A percentile compares a stretch with the other conserved stretches of the same genome.
phyloP scores from a whole-genome alignment of 345 rosid genomes.

The Arabidopsis arenosa region DNA sequence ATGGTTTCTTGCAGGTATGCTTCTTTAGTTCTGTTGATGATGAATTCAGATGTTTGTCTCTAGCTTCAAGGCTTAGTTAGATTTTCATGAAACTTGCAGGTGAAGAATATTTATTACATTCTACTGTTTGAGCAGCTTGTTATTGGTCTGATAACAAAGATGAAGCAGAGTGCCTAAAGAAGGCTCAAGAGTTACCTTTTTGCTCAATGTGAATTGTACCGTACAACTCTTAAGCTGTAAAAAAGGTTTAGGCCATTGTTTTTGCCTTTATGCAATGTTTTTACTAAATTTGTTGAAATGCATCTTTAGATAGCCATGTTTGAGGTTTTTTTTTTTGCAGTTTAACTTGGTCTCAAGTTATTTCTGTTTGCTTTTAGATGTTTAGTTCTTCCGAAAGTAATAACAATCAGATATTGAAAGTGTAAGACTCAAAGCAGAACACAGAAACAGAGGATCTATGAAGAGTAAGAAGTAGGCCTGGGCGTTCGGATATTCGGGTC shows the following conservation, averaged over 20 bases:
- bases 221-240: background rate
- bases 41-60: background rate
- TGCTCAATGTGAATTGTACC: background rate
- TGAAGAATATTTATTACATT: background rate
- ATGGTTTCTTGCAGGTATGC: background rate
- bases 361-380: background rate
- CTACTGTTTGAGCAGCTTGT: background rate
- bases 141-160: background rate
- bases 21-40: background rate
- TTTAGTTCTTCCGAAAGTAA: background rate
- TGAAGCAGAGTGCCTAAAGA: background rate
- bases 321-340: background rate
- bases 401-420: background rate
- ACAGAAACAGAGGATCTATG: background rate
- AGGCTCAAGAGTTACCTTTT: background rate
- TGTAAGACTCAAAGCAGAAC: background rate
- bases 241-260: too few relatives aligned
- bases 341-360: background rate
- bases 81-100: background rate
- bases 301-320: background rate
- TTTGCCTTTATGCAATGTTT: background rate
- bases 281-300: background rate
- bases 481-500: too few relatives aligned
- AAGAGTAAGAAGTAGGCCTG: too few relatives aligned
- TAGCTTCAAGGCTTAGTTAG: background rate